Base-by-base conservation (phyloP, 2,329 filamentous ascomycete genomes). In the Emmonsia crescens region DNA sequence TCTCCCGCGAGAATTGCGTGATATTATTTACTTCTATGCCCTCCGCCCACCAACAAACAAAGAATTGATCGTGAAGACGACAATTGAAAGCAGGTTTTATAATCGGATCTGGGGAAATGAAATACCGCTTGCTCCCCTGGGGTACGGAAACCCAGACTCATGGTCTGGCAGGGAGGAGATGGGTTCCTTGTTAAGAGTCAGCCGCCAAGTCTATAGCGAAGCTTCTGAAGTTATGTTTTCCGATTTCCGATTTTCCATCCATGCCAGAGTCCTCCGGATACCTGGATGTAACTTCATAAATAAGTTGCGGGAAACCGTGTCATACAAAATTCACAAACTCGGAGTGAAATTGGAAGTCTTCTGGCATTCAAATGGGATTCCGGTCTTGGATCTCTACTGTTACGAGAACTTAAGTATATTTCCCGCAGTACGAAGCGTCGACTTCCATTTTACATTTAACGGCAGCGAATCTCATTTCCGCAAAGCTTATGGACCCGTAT, bases 161-260 rank as follows among this genome's bases (percentile, higher is more conserved):
- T 57, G 54, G 54, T 27, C 31, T 16, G 54, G 54, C 54, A 57
- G 54, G 33, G 21, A 57, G 54, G 54, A 57, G n/a, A 57, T 57
- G 54, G 24, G n/a, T 6, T 24, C 21, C 12, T 29, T 57, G 36
- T 14, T 57, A 12, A 12, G 21, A 16, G 54, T 57, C n/a, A 57
- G 29, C 36, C 54, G 54, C 2, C 54, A 57, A 29, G 14, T 57
- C 33, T 42, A 57, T 19, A 19, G 36, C 21, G 54, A 57, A 40
- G 54, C 54, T 27, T 57, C 54, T 1, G 33, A 40, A 9, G 10
- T 57, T 24, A 12, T 57, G 14, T 57, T 38, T 38, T 57, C 54
- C 33, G 36, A 38, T 19, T 57, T 57, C 24, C 33, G n/a, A 8
- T 57, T 57, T 57, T 49, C 46, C 46, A 49, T 49, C 12, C 21